Base-by-base conservation (phyloP, 495 filamentous ascomycete genomes). In the Tirmania nivea region DNA sequence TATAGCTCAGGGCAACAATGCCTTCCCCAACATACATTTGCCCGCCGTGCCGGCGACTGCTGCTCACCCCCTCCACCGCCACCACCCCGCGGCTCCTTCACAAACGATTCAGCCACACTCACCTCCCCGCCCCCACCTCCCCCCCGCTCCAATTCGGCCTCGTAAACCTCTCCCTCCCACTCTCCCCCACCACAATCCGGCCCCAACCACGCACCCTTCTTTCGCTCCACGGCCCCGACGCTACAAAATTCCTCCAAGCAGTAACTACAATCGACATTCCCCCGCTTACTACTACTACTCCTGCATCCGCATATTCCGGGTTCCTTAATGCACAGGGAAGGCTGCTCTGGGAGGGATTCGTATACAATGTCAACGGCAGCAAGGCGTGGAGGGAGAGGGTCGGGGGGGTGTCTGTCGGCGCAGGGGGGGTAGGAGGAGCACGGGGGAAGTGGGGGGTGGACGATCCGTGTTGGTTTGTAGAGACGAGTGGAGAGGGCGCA, bases 261-360 rank as follows among this genome's bases (percentile, higher is more conserved):
- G 71, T 90, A 49, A 78, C 85, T 48, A 93, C 88, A 0, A 75
- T 77, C 54, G 83, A 87, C 58, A 75, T 95, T 59, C 70, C 56
- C 57, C 65, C 9, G 12, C 31, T 59, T 62, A 61, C 56, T 54
- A 60, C 56, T 0, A 21, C 62, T 55, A 31, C 66, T 63, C 49
- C 67, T 50, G 10, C 66, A 55, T 77, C 78, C 14, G 77, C 77
- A 64, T 95, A 92, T 68, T 70, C 76, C 20, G 83, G 78, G 1
- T 94, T 97, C 62, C 75, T 97, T 11, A 93, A 79, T 58, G 85
- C 86, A 17, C 76, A 80, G 57, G 88, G 90, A 47, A 75, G 85
- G 42, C 71, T 95, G 10, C 70, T 95, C 25, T 76, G 87, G 67
- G 90, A 97, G 66, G 83, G 84, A 25, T 94, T 94, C 69, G 71